Evolutionary conservation across 108 stramenopile species (phyloP), one percentile per base, ranked within the genome.

Genomic region (Poteriospumella lacustris): DNA sequence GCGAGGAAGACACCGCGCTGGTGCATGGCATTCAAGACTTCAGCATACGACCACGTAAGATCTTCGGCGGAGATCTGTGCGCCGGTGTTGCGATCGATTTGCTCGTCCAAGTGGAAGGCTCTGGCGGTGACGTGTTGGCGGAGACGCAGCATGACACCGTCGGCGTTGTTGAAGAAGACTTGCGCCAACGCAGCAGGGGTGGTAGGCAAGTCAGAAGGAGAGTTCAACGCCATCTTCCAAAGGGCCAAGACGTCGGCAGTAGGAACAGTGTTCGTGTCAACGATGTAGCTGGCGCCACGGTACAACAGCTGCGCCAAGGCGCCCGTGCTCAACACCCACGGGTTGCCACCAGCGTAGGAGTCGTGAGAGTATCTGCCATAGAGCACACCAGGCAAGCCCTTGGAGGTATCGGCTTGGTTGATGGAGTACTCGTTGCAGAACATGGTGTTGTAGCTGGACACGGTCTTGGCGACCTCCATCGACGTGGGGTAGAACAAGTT

Each of bases 31-130:
- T 73, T 73, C 12, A 73, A 24, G 3, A 73, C 70, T 42, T 73
- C 70, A 73, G 70, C 70, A 73, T 73, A 73, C 43, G 44, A 52
- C 70, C 70, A 73, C 38, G 70, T 73, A 5, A 73, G 47, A 56
- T 73, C 41, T 42, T 73, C 70, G 33, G 70, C 70, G 36, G 40
- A 42, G 24, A 73, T 73, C 42, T 73, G 70, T 19, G 12, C 41
- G 24, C 70, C 70, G 31, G 70, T 73, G 31, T 73, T 73, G 9
- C 70, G 70, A 73, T 73, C 70, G 31, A 73, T 44, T 24, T 73
- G 70, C 70, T 73, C 70, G 5, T 15, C 70, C 36, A 73, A 42
- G 42, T 73, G 70, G 3, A 5, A 73, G 41, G 9, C 36, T 5
- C 36, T 26, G 5, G 44, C 70, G 33, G 3, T 44, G 43, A 73